Evolutionary conservation across 176 grass and related monocot species (phyloP).

Genomic region (Bromus sterilis): DNA sequence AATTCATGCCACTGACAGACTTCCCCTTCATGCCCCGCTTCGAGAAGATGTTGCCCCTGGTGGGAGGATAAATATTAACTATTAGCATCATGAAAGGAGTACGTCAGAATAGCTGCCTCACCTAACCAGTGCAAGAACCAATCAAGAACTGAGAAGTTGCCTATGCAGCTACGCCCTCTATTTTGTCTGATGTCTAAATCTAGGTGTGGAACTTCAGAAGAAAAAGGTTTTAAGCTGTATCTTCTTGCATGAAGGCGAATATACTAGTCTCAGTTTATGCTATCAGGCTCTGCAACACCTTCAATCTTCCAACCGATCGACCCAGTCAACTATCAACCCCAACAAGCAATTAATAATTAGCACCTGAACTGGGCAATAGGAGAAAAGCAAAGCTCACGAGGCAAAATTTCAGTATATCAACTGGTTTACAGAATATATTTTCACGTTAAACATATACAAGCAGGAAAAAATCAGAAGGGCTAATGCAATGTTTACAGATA

Average conservation of each 20-base stretch:
- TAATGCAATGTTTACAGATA: too few relatives aligned
- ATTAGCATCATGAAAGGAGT: conserved; percentile 13
- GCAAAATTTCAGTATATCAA: too few relatives aligned
- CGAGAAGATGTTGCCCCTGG: conserved; percentile 86
- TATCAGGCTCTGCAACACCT: too few relatives aligned
- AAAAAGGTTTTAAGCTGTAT: neutral
- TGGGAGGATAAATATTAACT: conserved; percentile 16
- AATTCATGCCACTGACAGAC: conserved; percentile 92
- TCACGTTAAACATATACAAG: too few relatives aligned
- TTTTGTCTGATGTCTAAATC: neutral
- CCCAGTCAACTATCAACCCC: too few relatives aligned
- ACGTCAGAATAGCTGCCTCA: neutral
- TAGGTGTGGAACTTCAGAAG: neutral
- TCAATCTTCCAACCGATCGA: too few relatives aligned
- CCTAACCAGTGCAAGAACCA: neutral
- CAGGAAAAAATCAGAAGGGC: too few relatives aligned
- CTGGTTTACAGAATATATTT: too few relatives aligned
- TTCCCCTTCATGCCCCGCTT: conserved; percentile 96
- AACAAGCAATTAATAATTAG: too few relatives aligned
- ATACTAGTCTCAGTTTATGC: neutral
- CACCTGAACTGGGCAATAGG: too few relatives aligned
- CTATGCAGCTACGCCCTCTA: neutral
- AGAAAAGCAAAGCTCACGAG: too few relatives aligned
- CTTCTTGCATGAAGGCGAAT: neutral
- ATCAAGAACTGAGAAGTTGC: conserved; percentile 3